Percentiles rank a stretch among this genome's conserved stretches.
phyloP scores from a whole-genome alignment of 306 rosid species.

The Corylus heterophylla region DNA sequence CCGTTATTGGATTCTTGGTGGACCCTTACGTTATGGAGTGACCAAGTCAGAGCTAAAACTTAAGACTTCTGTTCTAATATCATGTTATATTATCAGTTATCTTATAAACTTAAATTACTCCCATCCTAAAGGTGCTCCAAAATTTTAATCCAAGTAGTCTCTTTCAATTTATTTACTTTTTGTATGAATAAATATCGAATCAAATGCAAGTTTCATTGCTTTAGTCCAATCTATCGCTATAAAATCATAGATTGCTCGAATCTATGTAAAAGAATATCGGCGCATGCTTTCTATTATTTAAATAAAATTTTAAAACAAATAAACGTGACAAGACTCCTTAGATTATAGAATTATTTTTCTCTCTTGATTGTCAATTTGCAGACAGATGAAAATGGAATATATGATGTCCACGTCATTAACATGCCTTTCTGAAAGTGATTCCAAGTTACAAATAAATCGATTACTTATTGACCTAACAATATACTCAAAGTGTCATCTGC shows the following conservation, averaged over 20 bases:
- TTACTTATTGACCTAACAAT: background rate
- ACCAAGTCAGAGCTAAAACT: too few relatives aligned
- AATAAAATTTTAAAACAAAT: background rate
- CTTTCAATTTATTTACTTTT: background rate
- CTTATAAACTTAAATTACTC: too few relatives aligned
- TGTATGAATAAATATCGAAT: too few relatives aligned
- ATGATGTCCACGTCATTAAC: background rate
- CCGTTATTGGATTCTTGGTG: too few relatives aligned
- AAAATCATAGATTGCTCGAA: background rate
- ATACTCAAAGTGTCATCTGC: background rate
- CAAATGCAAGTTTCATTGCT: background rate
- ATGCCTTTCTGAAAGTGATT: too few relatives aligned
- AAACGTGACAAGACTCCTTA: background rate
- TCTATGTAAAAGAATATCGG: background rate
- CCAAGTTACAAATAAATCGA: background rate
- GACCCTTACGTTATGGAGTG: too few relatives aligned
- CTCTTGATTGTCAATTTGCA: background rate
- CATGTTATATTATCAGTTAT: too few relatives aligned
- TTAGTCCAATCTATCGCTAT: background rate
- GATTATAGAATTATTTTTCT: background rate
- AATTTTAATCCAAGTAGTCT: background rate
- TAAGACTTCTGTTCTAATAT: too few relatives aligned
- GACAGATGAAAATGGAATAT: background rate
- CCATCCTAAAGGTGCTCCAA: too few relatives aligned
- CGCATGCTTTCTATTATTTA: background rate